Percentiles rank a stretch among this genome's conserved stretches.
phyloP scores from a whole-genome alignment of 176 grass and related monocot genomes.

The Oryza coarctata region DNA sequence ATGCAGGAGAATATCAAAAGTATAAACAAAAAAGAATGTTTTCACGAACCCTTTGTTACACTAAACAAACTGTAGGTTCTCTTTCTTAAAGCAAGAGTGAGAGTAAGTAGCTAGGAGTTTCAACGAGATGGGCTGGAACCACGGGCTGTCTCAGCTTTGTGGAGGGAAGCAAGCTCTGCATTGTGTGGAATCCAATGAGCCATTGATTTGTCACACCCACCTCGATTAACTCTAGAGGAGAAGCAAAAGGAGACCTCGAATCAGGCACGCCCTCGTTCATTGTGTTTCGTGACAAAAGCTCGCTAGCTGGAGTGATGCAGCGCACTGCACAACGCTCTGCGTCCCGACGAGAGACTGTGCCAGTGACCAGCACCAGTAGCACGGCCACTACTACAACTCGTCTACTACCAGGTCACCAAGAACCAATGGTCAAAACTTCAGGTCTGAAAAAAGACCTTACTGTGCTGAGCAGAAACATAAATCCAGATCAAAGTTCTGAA shows the following conservation, averaged over 20 bases:
- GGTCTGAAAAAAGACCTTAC: conserved; percentile 11
- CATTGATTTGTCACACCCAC: background rate
- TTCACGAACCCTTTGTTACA: too few species aligned
- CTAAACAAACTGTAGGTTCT: background rate
- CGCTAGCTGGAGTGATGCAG: background rate
- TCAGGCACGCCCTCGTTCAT: background rate
- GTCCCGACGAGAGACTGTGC: conserved; percentile 1
- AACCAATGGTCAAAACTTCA: background rate
- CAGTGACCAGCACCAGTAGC: background rate
- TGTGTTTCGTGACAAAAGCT: conserved; percentile 13
- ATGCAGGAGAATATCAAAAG: background rate
- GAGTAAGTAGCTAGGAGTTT: background rate
- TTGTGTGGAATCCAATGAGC: background rate
- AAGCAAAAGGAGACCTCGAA: background rate
- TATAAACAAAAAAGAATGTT: background rate
- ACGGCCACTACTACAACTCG: background rate
- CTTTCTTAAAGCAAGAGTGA: background rate
- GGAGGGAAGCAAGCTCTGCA: background rate
- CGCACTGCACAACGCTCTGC: conserved; percentile 25
- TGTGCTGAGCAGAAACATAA: background rate
- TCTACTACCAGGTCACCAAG: background rate
- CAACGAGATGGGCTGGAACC: background rate
- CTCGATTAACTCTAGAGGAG: background rate
- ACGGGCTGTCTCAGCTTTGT: background rate
- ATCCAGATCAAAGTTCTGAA: conserved; percentile 6